Evolutionary conservation across 2,329 filamentous ascomycete genomes (phyloP).

Genomic region (Ilyonectria robusta): DNA sequence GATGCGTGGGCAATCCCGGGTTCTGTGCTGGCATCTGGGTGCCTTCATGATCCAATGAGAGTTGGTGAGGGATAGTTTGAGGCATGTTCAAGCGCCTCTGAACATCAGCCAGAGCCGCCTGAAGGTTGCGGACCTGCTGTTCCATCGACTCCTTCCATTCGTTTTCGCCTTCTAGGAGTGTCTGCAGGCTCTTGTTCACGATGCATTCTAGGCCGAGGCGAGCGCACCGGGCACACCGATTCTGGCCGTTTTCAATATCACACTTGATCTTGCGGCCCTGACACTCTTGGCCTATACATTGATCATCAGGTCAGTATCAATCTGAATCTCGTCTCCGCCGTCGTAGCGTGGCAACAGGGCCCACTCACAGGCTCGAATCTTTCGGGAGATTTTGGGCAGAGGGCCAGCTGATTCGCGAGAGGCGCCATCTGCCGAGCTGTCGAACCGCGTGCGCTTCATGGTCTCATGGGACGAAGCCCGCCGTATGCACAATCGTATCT

Average conservation of each 20-base stretch:
- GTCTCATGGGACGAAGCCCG: conserved; percentile 14
- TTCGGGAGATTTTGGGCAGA: conserved; percentile 51
- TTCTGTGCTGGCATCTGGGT: neutral
- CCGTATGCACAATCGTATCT: neutral
- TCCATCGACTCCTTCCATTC: conserved; percentile 56
- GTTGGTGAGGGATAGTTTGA: neutral
- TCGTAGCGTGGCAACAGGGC: neutral
- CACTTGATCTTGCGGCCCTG: conserved; percentile 70
- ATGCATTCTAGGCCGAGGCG: conserved; percentile 66
- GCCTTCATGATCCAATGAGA: neutral
- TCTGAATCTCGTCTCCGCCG: neutral
- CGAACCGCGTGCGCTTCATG: conserved; percentile 23
- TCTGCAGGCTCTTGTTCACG: conserved; percentile 69
- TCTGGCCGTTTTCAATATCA: conserved; percentile 60
- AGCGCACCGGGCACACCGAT: conserved; percentile 63
- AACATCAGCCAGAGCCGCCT: conserved; percentile 46
- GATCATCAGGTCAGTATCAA: neutral
- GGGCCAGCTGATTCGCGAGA: neutral
- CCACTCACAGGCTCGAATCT: conserved; percentile 51
- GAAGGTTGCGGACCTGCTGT: conserved; percentile 44
- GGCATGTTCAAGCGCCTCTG: conserved; percentile 42
- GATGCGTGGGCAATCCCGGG: neutral
- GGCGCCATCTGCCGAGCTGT: conserved; percentile 2
- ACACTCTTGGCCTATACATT: conserved; percentile 57
- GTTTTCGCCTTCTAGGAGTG: conserved; percentile 67